Conservation (phyloP, 768 basidiomycete species). For the Gloeostereum incarnatum region DNA sequence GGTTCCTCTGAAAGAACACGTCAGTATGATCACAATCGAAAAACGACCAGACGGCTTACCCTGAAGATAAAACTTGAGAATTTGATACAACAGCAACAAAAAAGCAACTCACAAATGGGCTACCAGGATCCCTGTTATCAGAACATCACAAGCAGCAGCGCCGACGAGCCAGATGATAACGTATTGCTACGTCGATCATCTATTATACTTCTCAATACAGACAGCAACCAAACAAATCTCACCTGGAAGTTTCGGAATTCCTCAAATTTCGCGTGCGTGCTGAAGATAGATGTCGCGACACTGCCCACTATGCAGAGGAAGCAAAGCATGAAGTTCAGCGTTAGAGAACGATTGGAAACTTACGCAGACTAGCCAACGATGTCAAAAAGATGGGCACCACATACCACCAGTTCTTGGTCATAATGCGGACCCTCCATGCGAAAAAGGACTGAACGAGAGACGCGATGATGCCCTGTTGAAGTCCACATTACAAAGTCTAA, state of each 20-base stretch:
- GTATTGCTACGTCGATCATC: constrained; percentile 8
- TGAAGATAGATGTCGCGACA: constrained; percentile 20
- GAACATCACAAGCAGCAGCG: constrained; percentile 23
- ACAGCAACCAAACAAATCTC: constrained; percentile 5
- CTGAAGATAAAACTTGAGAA: neutral
- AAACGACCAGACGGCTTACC: neutral
- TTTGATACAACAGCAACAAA: neutral
- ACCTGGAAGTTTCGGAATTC: constrained; percentile 23
- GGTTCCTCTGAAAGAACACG: constrained; percentile 14
- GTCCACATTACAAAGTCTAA: neutral
- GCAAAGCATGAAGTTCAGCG: neutral
- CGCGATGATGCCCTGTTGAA: constrained; percentile 31
- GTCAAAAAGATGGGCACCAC: constrained; percentile 15
- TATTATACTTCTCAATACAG: no score
- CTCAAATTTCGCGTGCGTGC: constrained; percentile 19
- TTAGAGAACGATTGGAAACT: neutral
- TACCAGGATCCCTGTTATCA: constrained; percentile 27
- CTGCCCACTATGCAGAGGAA: constrained; percentile 18
- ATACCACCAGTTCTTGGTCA: constrained; percentile 17
- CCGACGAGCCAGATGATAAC: constrained; percentile 27
- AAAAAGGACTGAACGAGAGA: constrained; percentile 37
- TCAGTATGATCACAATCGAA: neutral
- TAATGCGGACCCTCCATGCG: constrained; percentile 28
- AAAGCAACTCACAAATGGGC: constrained; percentile 20
- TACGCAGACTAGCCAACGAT: constrained; percentile 17